Evolutionary conservation across 2,329 filamentous ascomycete genomes (phyloP), one percentile per base, ranked within the genome.

Genomic region (Mycosphaerella sp.): DNA sequence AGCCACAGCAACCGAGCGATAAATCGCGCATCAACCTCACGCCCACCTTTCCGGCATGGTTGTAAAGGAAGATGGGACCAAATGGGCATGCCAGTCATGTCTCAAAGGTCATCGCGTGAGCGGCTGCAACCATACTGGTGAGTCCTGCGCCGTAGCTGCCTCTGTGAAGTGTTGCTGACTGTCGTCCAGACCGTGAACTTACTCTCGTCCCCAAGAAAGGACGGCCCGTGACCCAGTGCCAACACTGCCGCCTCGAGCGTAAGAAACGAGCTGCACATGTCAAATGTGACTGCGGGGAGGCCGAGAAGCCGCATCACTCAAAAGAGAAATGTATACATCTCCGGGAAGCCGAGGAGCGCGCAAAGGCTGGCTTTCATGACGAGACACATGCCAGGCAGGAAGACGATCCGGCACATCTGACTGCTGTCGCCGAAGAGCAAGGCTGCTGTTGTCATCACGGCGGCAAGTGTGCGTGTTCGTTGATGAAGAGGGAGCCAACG

Each of bases 131-230:
- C 93, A 98, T 74, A 82, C 83, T 72, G 90, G 91, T 95, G 83
- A 78, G 87, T 80, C 32, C 32, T 53, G 47, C 23, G 29, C 34
- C 21, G 39, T 12, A 39, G n/a, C 31, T 32, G 34, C 26, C 44
- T 39, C 17, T n/a, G 40, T 34, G n/a, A 21, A 26, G 23, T 44
- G 32, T 40, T 51, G 41, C 43, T 40, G 23, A 14, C 3, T 39
- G 40, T 42, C 11, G 32, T 12, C 38, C 67, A 95, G 93, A 96
- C 73, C 89, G 92, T 64, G 88, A 88, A 62, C 81, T 97, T 62
- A 86, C 89, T 69, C 89, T 95, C 72, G 95, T 96, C 77, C 95
- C 95, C 74, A 95, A 95, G 73, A 97, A 97, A 78, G 92, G 92
- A 68, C 87, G 92, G 59, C 93, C 93, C 59, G 90, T 97, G 65